These are phyloP conservation scores for Elsinoe ampelina DNA, from an alignment of 2,329 filamentous ascomycete species.

Conservation along the genomic window DNA sequence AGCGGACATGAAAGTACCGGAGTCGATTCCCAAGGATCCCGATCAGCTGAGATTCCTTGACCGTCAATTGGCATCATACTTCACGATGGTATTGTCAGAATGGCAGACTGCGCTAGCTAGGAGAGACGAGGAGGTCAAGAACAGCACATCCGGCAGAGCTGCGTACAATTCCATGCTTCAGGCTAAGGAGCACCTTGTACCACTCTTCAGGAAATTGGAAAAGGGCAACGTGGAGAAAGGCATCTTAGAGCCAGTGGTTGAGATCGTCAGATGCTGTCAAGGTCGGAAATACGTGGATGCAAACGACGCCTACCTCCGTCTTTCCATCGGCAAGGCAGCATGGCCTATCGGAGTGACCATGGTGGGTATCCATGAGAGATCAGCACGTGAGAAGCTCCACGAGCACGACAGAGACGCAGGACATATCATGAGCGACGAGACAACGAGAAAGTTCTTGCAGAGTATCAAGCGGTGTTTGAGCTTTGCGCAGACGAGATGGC, in stretches of 20 bases:
- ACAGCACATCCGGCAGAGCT: conserved; percentile 69
- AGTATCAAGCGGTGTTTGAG: conserved; percentile 95
- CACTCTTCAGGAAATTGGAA: conserved; percentile 84
- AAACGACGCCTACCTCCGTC: conserved; percentile 83
- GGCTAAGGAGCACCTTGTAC: conserved; percentile 77
- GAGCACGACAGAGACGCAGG: conserved; percentile 66
- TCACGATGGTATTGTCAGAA: conserved; percentile 86
- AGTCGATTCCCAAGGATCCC: conserved; percentile 51
- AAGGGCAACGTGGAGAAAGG: conserved; percentile 67
- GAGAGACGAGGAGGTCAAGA: conserved; percentile 49
- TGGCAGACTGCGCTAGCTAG: conserved; percentile 69
- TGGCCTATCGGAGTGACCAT: conserved; percentile 99
- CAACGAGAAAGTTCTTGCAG: conserved; percentile 89
- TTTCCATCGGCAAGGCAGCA: conserved; percentile 66
- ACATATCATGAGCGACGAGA: conserved; percentile 95
- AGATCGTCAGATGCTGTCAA: conserved; percentile 87
- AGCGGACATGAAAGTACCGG: conserved; percentile 76
- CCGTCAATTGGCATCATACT: conserved; percentile 86
- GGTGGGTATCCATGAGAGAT: conserved; percentile 98
- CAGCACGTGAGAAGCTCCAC: conserved; percentile 88
- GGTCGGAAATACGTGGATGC: conserved; percentile 88
- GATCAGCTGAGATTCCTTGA: conserved; percentile 64
- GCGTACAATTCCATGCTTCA: conserved; percentile 80
- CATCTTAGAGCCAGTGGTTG: conserved; percentile 71
- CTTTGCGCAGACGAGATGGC: conserved; percentile 95